Evolutionary conservation across 73 alveolate genomes (phyloP), one percentile per base, ranked within the genome.

Genomic region (Paramecium sonneborni): DNA sequence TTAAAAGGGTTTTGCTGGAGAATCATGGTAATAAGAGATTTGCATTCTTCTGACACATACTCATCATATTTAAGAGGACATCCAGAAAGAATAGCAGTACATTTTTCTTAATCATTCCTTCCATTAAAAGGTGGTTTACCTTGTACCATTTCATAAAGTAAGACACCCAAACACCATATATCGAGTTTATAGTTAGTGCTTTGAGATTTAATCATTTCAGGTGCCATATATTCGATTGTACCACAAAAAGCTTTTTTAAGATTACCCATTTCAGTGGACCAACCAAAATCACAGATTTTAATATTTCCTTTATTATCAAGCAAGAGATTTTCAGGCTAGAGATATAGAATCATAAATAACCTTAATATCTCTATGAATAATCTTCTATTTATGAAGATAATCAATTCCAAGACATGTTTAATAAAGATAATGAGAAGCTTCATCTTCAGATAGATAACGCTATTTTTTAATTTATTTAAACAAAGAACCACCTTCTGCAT

Each of bases 201-300:
- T 46, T 86, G 5, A 5, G 76, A 69, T 11, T 21, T 20, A 21
- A 92, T 57, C 93, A 94, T 94, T 46, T 94, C 97, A 69, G 97
- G 97, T 30, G 97, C 94, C 34, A 94, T 79, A 58, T 94, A 94
- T 44, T 94, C 97, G 8, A 94, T 43, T 14, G 97, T 94, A 41
- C 97, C 97, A 56, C 97, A 94, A 39, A 41, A 79, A 0, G 96
- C 88, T 38, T 34, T 58, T 85, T 92, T 90, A 28, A 32, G 76
- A 2, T 92, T 76, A 6, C 57, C 44, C 34, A 55, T 93, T 86
- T 76, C 95, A 55, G 87, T 58, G 6, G 97, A 93, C 98, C 98
- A 96, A 30, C 98, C 98, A 70, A 94, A 96, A 82, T 96, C 98
- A 57, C 96, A 85, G 7, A 96, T 93, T 39, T 96, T 96, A 12